These are phyloP conservation scores for Coffea humblotiana DNA, from an alignment of 305 asterid species.

Conservation along the genomic window DNA sequence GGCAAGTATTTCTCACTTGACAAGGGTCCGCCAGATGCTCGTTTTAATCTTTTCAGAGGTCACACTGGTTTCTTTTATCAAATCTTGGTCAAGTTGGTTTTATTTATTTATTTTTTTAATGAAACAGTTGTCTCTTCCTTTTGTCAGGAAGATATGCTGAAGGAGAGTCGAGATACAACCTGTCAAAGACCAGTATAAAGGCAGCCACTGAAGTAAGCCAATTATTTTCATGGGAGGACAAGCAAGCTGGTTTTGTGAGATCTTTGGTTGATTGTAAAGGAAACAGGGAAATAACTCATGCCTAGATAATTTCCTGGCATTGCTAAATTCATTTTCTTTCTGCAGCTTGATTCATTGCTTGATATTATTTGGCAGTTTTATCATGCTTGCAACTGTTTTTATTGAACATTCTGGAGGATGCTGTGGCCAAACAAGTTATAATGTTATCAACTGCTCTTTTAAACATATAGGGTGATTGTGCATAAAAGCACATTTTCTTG, in stretches of 20 bases:
- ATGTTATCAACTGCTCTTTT: not conserved
- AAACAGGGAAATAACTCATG: not conserved
- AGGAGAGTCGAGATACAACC: slow-evolving; percentile 87
- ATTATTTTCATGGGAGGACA: not conserved
- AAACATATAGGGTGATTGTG: not conserved
- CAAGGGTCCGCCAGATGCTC: slow-evolving; percentile 58
- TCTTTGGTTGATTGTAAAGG: slow-evolving; percentile 4
- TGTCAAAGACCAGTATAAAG: slow-evolving; percentile 44
- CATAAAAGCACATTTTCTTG: not conserved
- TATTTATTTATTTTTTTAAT: slow-evolving; percentile 7
- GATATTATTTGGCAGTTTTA: not conserved
- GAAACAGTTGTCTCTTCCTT: slow-evolving; percentile 13
- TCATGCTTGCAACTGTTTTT: slow-evolving; percentile 8
- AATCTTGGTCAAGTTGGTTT: not conserved
- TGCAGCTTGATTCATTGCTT: not conserved
- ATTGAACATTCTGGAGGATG: not conserved
- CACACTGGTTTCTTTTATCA: slow-evolving; percentile 9
- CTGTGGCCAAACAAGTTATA: not conserved
- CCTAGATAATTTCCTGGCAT: not conserved
- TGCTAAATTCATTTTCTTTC: not conserved
- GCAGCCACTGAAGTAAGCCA: slow-evolving; percentile 63
- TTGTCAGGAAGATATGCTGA: slow-evolving; percentile 69
- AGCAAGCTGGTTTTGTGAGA: not conserved
- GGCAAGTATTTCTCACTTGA: slow-evolving; percentile 70
- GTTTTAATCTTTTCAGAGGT: slow-evolving; percentile 80